Evolutionary conservation across 108 stramenopile species (phyloP), one percentile per base, ranked within the genome.

Genomic region (Stephanodiscus minutulus): DNA sequence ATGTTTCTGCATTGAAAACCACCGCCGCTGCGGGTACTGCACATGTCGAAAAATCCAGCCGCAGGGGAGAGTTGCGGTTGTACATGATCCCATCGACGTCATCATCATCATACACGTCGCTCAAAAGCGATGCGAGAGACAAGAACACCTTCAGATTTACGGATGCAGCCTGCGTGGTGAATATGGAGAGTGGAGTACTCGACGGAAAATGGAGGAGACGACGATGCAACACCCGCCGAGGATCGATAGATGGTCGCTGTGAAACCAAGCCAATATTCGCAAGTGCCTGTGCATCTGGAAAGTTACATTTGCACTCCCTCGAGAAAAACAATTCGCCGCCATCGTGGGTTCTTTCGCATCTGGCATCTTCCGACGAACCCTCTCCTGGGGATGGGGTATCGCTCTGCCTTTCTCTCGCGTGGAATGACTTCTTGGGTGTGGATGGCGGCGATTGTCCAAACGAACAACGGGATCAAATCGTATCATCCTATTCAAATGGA

Each of bases 151-250:
- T 75, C 29, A 29, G 52, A 36, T 70, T 82, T 80, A 60, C 70
- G 4, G 58, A 84, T 27, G 59, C 78, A 36, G n/a, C 68, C 29
- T 62, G 29, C 20, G 57, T 61, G 22, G 50, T 80, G n/a, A 22
- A 69, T 27, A 79, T 67, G 64, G 69, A 73, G 63, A 73, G 53
- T 36, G 92, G 92, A 22, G 83, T 94, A 25, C 69, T 94, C 49
- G 93, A 94, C 70, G 93, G 91, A 36, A 91, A 94, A 81, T 94
- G 93, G 93, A 72, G 93, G 93, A 72, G 35, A 46, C 31, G 61
- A 69, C 36, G 53, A 37, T 7, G 28, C 29, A 60, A 5, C 7
- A 29, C 28, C 48, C 5, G n/a, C 28, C 37, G 29, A 27, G 12
- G 31, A 63, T 21, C 77, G 57, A 22, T 55, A 11, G 50, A 31